These are phyloP conservation scores for Coffea canephora DNA, from an alignment of 257 asterid species.

Conservation along the genomic window DNA sequence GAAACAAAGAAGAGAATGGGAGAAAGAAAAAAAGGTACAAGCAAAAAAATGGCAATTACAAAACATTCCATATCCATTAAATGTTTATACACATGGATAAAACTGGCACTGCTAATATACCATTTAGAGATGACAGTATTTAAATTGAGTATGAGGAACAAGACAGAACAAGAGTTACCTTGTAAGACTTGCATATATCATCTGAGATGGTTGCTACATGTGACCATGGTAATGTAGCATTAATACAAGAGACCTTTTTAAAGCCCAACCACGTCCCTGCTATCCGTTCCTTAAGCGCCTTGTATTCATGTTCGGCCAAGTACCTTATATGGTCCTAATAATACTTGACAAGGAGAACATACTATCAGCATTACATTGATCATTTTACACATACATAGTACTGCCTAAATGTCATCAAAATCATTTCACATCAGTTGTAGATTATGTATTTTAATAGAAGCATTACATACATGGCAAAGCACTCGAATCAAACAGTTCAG, in stretches of 20 bases:
- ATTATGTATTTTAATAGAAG: neutral
- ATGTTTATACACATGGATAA: neutral
- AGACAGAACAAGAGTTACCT: constrained; percentile 33
- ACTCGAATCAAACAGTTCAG: neutral
- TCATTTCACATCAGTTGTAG: neutral
- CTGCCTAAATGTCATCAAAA: neutral
- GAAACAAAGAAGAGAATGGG: no score
- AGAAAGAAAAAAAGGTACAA: neutral
- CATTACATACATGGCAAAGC: neutral
- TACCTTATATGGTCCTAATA: constrained; percentile 86
- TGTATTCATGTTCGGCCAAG: constrained; percentile 82
- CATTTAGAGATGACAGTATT: no score
- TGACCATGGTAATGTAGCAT: constrained; percentile 73
- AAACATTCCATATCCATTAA: neutral
- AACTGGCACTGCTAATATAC: neutral
- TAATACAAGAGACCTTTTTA: constrained; percentile 81
- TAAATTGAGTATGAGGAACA: neutral
- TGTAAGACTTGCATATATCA: constrained; percentile 65
- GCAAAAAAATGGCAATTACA: neutral
- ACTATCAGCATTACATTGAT: constrained; percentile 44
- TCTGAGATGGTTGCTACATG: constrained; percentile 38
- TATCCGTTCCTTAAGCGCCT: constrained; percentile 76
- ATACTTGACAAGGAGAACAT: constrained; percentile 69
- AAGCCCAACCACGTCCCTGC: constrained; percentile 69
- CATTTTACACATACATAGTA: neutral